A percentile compares a stretch with the other conserved stretches of the same genome.
Conservation (phyloP, 1,284 basidiomycete genomes). For the Hypsizygus ulmarius region DNA sequence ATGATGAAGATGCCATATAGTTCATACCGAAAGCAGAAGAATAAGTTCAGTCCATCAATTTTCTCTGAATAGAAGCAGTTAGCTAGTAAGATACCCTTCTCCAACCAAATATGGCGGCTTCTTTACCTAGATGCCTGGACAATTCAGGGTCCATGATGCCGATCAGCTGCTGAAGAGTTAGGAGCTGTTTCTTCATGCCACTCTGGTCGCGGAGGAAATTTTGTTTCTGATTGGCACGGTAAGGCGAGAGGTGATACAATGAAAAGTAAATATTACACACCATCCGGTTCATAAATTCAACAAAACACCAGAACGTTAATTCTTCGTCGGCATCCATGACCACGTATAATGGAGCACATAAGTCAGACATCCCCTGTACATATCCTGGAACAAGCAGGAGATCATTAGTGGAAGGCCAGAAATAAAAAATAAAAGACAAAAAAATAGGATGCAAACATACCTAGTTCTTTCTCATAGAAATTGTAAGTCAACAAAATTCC, state of each 20-base stretch:
- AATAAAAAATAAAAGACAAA: slow-evolving; percentile 21
- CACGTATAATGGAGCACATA: slow-evolving; percentile 92
- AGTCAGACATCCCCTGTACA: slow-evolving; percentile 97
- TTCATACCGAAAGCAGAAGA: slow-evolving; percentile 94
- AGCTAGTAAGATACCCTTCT: slow-evolving; percentile 1
- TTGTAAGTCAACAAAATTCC: slow-evolving; percentile 91
- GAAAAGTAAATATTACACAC: slow-evolving; percentile 40
- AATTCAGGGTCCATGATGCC: slow-evolving; percentile 92
- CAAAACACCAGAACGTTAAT: slow-evolving; percentile 94
- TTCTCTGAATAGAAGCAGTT: slow-evolving; percentile 57
- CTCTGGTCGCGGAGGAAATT: slow-evolving; percentile 97
- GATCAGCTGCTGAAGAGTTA: slow-evolving; percentile 87
- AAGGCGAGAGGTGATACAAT: background rate
- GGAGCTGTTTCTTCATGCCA: slow-evolving; percentile 94
- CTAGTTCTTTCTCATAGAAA: slow-evolving; percentile 85
- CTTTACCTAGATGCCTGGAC: slow-evolving; percentile 79
- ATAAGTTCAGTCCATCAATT: slow-evolving; percentile 89
- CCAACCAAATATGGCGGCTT: background rate
- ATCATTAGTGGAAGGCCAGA: background rate
- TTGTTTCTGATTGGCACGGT: slow-evolving; percentile 58
- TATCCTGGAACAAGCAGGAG: slow-evolving; percentile 53
- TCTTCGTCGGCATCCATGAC: slow-evolving; percentile 89
- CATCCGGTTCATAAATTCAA: slow-evolving; percentile 93
- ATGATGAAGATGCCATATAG: background rate
- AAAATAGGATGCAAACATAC: slow-evolving; percentile 45